Evolutionary conservation across 2,329 filamentous ascomycete species (phyloP), one percentile per base, ranked within the genome.

Genomic region (Cercospora nicotianae): DNA sequence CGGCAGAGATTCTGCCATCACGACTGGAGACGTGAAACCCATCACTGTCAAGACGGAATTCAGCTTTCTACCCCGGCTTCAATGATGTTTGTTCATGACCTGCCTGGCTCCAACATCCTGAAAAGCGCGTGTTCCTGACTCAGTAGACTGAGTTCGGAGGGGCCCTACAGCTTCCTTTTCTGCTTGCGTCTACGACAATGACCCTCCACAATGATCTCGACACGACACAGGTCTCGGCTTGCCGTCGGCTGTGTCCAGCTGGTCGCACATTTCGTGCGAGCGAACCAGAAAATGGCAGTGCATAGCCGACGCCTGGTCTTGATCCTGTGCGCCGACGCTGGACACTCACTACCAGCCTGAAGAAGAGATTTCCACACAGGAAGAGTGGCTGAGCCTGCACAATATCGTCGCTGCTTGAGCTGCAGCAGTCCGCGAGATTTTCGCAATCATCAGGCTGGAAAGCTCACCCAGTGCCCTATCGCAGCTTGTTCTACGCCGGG

Each of bases 31-130:
- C 2, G 39, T 59, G 39, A 45, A 31, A 36, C 60, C 65, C 9
- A 67, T 67, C 26, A 42, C 53, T 28, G 63, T 67, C 36, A 55
- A 60, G 26, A 63, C 18, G 26, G 57, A 55, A 10, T 67, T 64
- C 39, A 53, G 18, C 23, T 53, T 60, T 39, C 53, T 67, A 28
- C 33, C 60, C 13, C 60, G 65, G 26, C 55, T 67, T 7, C 51
- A 51, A 36, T 60, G 39, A 63, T 10, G 26, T 53, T 28, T 16
- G 48, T 10, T 23, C 9, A 26, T 4, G 10, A n/a, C 7, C 55
- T 58, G 9, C 8, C 5, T 10, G 18, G 16, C 28, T 9, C 3
- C 26, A 8, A 28, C 3, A 7, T 12, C 10, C 48, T 53, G 48
- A 13, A 10, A 13, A 23, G 20, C 5, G 48, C 48, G 45, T 1